These are phyloP conservation scores for Eucalyptus shirleyi DNA, from an alignment of 345 rosid species.

Conservation along the genomic window DNA sequence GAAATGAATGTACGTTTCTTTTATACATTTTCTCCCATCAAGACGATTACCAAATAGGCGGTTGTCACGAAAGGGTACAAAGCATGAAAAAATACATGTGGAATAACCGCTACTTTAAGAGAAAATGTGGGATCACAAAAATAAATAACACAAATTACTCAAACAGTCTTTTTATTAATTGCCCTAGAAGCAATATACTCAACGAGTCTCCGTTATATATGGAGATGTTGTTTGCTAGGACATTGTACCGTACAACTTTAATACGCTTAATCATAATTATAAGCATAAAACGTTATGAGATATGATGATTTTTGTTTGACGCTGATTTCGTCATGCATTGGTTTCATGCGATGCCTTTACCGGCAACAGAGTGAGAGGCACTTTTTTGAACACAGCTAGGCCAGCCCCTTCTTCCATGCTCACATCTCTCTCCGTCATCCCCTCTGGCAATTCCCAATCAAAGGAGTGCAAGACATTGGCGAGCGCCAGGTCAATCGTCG, in stretches of 20 bases:
- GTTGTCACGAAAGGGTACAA: no score
- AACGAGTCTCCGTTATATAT: neutral
- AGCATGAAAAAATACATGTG: no score
- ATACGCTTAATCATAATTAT: neutral
- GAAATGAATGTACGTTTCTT: no score
- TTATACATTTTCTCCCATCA: no score
- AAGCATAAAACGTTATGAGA: neutral
- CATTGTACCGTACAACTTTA: neutral
- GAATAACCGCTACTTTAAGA: no score
- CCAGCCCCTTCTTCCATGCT: neutral
- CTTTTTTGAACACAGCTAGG: neutral
- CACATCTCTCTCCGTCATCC: neutral
- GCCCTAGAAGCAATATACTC: neutral
- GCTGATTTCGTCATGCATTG: neutral
- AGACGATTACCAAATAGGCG: no score
- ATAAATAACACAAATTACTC: neutral
- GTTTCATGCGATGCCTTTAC: neutral
- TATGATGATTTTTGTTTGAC: neutral
- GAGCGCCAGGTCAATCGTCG: conserved; percentile 7
- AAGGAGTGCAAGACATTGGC: neutral
- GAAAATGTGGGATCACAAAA: no score
- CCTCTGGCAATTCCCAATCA: neutral
- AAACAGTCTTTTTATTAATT: neutral
- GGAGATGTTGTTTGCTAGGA: neutral
- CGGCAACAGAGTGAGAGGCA: neutral